Evolutionary conservation across 768 basidiomycete genomes (phyloP).

Genomic region (Podaxis pistillaris): DNA sequence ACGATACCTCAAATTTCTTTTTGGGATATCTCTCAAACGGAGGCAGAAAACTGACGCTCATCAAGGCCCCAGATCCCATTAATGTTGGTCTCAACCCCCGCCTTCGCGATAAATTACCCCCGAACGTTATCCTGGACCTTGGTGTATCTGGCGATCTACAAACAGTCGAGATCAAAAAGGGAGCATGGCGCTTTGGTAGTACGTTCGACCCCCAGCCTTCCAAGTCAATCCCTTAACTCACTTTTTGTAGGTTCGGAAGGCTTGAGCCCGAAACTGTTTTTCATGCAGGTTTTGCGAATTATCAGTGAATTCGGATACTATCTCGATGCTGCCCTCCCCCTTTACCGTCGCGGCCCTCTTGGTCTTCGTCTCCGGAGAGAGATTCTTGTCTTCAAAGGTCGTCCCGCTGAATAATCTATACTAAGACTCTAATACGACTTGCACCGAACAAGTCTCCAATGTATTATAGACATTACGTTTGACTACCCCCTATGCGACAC

Average conservation of each 20-base stretch:
- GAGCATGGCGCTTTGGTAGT: conserved; percentile 27
- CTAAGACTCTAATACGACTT: background rate
- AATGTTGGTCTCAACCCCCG: conserved; percentile 38
- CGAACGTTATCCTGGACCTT: conserved; percentile 35
- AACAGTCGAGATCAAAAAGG: conserved; percentile 53
- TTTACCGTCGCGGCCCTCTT: conserved; percentile 46
- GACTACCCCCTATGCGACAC: background rate
- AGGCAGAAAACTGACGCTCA: conserved; percentile 52
- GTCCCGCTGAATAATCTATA: conserved; percentile 12
- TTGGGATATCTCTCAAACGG: conserved; percentile 60
- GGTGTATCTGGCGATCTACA: conserved; percentile 50
- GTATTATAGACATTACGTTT: background rate
- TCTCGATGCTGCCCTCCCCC: conserved; percentile 65
- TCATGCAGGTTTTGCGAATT: conserved; percentile 62
- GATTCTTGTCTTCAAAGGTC: conserved; percentile 63
- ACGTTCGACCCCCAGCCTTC: conserved; percentile 11
- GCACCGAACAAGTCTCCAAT: background rate
- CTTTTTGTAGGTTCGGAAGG: conserved; percentile 23
- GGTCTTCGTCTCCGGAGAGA: conserved; percentile 50
- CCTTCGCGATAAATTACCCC: conserved; percentile 35
- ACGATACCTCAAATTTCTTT: conserved; percentile 57
- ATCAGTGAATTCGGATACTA: conserved; percentile 56
- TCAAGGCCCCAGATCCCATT: conserved; percentile 43
- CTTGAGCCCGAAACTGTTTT: conserved; percentile 52
- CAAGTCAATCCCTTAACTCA: background rate